phyloP scores from a whole-genome alignment of 768 basidiomycete genomes.

The Terana coerulea region DNA sequence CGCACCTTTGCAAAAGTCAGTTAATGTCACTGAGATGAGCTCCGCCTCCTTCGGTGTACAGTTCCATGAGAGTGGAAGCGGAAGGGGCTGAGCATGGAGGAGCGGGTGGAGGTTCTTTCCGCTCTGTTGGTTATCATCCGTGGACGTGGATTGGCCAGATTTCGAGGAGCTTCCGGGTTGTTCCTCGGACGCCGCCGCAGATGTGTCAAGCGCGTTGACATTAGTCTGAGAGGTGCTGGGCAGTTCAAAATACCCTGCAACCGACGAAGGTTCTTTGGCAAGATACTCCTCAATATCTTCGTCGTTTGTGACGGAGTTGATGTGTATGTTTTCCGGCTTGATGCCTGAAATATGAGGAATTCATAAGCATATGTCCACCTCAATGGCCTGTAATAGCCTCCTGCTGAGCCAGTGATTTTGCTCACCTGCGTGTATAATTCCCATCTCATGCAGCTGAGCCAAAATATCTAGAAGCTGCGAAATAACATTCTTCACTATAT shows the following conservation, averaged over 20 bases:
- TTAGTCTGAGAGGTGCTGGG: neutral
- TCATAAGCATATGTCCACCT: neutral
- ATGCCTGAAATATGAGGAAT: constrained; percentile 15
- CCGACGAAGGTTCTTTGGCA: neutral
- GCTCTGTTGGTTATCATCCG: neutral
- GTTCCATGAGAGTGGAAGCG: constrained; percentile 14
- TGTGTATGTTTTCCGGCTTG: constrained; percentile 26
- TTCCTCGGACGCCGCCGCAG: neutral
- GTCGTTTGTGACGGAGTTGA: constrained; percentile 13
- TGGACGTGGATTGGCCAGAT: neutral
- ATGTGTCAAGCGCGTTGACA: neutral
- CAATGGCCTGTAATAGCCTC: neutral
- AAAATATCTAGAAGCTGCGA: constrained; percentile 14
- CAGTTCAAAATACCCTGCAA: constrained; percentile 11
- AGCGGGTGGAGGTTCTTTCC: constrained; percentile 2
- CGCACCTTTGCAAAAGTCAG: constrained; percentile 22
- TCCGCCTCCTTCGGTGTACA: constrained; percentile 14
- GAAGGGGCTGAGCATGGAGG: constrained; percentile 19
- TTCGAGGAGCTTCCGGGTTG: neutral
- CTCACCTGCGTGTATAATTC: constrained; percentile 22
- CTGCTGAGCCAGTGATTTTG: too few species aligned
- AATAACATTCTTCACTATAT: constrained; percentile 18
- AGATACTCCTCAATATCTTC: constrained; percentile 9
- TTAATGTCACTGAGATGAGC: constrained; percentile 5
- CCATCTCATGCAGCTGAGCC: constrained; percentile 13